Evolutionary conservation across 2,329 filamentous ascomycete species (phyloP), one percentile per base, ranked within the genome.

Genomic region (Parasarocladium wereldwijsianum): DNA sequence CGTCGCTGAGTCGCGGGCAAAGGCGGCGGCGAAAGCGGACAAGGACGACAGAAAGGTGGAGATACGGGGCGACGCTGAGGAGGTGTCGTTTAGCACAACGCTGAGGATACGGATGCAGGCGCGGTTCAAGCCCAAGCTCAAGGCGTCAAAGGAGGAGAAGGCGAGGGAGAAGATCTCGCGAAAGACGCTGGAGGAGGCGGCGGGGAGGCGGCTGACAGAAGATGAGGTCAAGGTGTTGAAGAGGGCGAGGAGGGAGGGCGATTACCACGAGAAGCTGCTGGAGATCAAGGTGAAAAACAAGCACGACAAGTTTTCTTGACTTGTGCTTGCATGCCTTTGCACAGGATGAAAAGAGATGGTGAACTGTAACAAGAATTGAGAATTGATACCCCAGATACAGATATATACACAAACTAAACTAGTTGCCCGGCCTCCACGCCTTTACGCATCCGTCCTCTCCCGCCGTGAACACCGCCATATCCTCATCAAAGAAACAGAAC

Each of bases 31-130:
- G 21, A 56, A 59, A 1, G 45, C 56, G 5, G 24, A 6, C n/a
- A 20, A 22, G n/a, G 28, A 18, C 14, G 29, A 25, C 17, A 20
- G 10, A 10, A 14, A 24, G 17, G 17, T 17, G 1, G 77, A 86
- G 40, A 62, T 92, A 9, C 72, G 83, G 18, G 85, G 83, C 28
- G 84, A 93, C 50, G 77, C 72, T 6, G 70, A 76, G 10, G 56
- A 59, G 7, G 70, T 75, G 29, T 67, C 62, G 4, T 81, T 80
- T 45, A 69, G 68, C 42, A 84, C 82, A 8, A 78, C 75, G 6
- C 50, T 93, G 36, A 68, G 83, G 29, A 70, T 96, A 43, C 78
- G 86, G 32, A 94, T 96, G 86, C 87, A 96, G 58, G 84, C 87
- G 14, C 67, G 82, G 29, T 96, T 93, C 60, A 94, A 94, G 62